Evolutionary conservation across 2,329 filamentous ascomycete species (phyloP).

Genomic region (Stagonosporopsis rhizophila): DNA sequence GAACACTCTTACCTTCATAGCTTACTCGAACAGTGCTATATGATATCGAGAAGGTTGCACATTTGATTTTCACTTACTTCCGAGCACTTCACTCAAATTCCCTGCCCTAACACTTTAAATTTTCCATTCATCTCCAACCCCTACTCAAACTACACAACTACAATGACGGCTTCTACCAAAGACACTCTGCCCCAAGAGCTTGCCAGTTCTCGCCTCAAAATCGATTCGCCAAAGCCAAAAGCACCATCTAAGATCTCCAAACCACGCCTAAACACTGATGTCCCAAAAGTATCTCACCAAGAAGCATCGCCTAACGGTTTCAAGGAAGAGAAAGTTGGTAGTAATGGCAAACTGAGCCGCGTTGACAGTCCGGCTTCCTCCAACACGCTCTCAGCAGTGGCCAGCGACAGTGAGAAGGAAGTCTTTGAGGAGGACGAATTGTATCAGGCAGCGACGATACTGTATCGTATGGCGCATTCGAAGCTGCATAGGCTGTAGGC

Average conservation of each 20-base stretch:
- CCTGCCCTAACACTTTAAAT: neutral
- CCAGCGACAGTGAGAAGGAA: neutral
- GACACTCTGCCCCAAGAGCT: neutral
- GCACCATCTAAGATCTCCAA: neutral
- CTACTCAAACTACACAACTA: neutral
- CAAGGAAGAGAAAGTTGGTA: neutral
- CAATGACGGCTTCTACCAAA: neutral
- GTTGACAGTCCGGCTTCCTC: neutral
- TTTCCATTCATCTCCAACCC: neutral
- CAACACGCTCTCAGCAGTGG: neutral
- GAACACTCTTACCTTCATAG: neutral
- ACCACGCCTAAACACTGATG: neutral
- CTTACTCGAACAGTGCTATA: neutral
- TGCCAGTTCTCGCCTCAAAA: neutral
- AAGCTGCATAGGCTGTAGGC: neutral
- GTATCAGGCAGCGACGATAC: neutral
- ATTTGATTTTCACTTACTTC: neutral
- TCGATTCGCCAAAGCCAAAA: neutral
- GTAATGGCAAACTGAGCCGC: neutral
- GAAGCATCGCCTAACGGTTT: neutral
- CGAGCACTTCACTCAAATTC: neutral
- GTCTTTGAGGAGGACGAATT: neutral
- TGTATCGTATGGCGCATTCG: neutral
- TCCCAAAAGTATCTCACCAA: neutral
- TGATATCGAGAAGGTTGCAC: neutral